phyloP scores from a whole-genome alignment of 306 rosid species.

The Cucurbita moschata region DNA sequence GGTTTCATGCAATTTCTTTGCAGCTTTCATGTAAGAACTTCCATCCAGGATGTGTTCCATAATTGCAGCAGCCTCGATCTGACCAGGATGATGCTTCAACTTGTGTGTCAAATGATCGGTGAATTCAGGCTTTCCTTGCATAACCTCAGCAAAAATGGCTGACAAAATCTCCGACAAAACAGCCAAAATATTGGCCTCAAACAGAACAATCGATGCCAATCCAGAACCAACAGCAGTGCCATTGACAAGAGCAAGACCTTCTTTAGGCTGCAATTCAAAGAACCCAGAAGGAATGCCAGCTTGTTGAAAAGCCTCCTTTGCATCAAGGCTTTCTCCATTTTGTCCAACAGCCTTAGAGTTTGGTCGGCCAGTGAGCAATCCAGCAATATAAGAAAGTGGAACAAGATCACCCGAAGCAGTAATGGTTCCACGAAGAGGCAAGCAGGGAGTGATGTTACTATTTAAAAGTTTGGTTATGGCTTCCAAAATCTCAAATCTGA shows the following conservation, averaged over 20 bases:
- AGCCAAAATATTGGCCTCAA: conserved; percentile 54
- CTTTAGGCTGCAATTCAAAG: conserved; percentile 79
- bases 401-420: conserved; percentile 79
- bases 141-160: conserved; percentile 61
- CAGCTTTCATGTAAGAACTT: not conserved
- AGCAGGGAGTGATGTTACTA: conserved; percentile 52
- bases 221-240: conserved; percentile 91
- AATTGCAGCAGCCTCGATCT: conserved; percentile 90
- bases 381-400: conserved; percentile 80
- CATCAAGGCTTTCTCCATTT: conserved; percentile 34
- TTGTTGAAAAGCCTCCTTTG: conserved; percentile 38
- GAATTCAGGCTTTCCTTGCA: conserved; percentile 78
- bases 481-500: conserved; percentile 70
- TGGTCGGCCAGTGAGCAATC: conserved; percentile 57
- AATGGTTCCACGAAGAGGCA: conserved; percentile 77
- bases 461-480: conserved; percentile 64
- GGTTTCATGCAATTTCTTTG: conserved; percentile 49
- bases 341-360: conserved; percentile 66
- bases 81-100: conserved; percentile 86
- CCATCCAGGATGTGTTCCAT: conserved; percentile 42
- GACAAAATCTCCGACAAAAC: conserved; percentile 57
- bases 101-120: conserved; percentile 80
- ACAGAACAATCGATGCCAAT: conserved; percentile 67
- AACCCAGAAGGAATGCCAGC: conserved; percentile 47
- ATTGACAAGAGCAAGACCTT: conserved; percentile 84